These are phyloP conservation scores for Cardiospermum halicacabum DNA, from an alignment of 345 rosid species.

Conservation along the genomic window DNA sequence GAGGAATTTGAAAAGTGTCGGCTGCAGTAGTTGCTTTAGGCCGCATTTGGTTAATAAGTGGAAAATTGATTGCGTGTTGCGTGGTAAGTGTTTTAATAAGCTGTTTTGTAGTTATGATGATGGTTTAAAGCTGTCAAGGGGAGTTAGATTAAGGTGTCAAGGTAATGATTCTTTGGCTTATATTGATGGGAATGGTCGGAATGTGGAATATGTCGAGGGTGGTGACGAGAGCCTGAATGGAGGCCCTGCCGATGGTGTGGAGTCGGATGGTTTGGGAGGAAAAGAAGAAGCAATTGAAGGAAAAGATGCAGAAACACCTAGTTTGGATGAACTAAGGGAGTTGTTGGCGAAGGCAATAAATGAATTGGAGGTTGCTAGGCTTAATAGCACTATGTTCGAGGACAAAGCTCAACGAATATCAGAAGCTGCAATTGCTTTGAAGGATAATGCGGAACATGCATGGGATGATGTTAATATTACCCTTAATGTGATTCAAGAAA, in stretches of 20 bases:
- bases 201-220: constrained; percentile 36
- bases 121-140: constrained; percentile 25
- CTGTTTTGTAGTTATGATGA: constrained; percentile 22
- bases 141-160: constrained; percentile 43
- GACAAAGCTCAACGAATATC: constrained; percentile 84
- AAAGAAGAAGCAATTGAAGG: constrained; percentile 26
- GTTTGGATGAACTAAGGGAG: constrained; percentile 58
- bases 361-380: constrained; percentile 73
- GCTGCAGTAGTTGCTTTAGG: constrained; percentile 23
- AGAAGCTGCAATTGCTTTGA: constrained; percentile 77
- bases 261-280: constrained; percentile 22
- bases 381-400: constrained; percentile 77
- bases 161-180: constrained; percentile 58
- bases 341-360: constrained; percentile 48
- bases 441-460: constrained; percentile 66
- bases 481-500: constrained; percentile 52
- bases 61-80: constrained; percentile 27
- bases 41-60: constrained; percentile 27
- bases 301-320: constrained; percentile 32
- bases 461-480: constrained; percentile 56
- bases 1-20: constrained; percentile 23
- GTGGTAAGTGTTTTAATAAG: constrained; percentile 19
- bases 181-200: constrained; percentile 52
- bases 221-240: constrained; percentile 27
- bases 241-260: constrained; percentile 25